Percentiles rank a stretch among this genome's conserved stretches.
These are phyloP conservation scores for Thielaviopsis euricoi DNA, from an alignment of 2,329 filamentous ascomycete species.

Conservation along the genomic window DNA sequence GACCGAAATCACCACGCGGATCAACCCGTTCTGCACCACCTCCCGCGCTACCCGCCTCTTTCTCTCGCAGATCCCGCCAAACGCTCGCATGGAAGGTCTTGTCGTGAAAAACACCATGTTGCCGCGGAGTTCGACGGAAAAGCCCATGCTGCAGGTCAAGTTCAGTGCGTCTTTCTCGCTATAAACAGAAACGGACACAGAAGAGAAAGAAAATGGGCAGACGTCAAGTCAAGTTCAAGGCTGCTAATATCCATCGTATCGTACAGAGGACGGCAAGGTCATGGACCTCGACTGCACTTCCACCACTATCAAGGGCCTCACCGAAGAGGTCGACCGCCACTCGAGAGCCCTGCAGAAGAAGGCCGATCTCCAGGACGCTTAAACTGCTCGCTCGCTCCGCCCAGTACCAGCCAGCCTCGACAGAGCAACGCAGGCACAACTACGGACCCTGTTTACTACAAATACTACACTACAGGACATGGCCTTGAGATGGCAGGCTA, in stretches of 20 bases:
- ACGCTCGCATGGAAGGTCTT: conserved; percentile 57
- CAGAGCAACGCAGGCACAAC: neutral
- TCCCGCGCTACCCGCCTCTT: conserved; percentile 77
- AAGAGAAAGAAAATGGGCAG: no score
- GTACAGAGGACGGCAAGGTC: conserved; percentile 76
- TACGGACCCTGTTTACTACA: neutral
- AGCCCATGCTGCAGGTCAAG: conserved; percentile 56
- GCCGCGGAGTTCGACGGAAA: conserved; percentile 49
- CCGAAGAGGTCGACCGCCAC: conserved; percentile 81
- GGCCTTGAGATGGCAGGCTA: neutral
- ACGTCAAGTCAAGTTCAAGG: no score
- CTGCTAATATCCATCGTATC: conserved; percentile 14
- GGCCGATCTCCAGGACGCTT: conserved; percentile 50
- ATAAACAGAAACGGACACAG: no score
- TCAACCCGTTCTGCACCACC: conserved; percentile 76
- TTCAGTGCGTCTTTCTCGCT: conserved; percentile 57
- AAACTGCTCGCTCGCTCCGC: neutral
- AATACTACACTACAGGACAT: neutral
- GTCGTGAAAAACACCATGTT: conserved; percentile 64
- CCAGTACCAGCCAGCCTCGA: neutral
- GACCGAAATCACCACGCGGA: conserved; percentile 68
- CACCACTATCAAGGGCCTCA: conserved; percentile 68
- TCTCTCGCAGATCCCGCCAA: conserved; percentile 67
- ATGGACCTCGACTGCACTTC: conserved; percentile 67
- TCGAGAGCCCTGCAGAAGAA: conserved; percentile 67